These are phyloP conservation scores for Phylloporus rhodoxanthus DNA, from an alignment of 768 basidiomycete species.

Conservation along the genomic window DNA sequence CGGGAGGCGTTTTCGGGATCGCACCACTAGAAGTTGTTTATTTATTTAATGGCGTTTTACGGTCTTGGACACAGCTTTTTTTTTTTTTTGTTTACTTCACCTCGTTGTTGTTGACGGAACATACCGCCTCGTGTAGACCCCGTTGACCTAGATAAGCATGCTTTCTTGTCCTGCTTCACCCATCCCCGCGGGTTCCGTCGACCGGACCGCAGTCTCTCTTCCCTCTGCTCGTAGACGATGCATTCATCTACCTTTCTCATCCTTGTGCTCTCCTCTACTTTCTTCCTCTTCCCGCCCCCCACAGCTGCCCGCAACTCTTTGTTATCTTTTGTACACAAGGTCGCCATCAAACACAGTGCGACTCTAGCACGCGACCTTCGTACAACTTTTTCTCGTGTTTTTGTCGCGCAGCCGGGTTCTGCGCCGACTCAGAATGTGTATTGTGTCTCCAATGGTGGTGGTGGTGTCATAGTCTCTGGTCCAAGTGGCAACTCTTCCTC, in stretches of 20 bases:
- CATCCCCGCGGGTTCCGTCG: conserved; percentile 14
- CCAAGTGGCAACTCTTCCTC: conserved; percentile 19
- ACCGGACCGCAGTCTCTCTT: conserved; percentile 10
- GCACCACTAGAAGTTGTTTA: conserved; percentile 30
- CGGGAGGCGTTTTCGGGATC: conserved; percentile 73
- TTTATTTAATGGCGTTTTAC: conserved; percentile 9
- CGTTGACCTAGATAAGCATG: background rate
- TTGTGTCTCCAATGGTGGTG: conserved; percentile 28
- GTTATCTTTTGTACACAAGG: conserved; percentile 44
- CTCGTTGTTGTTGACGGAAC: too few relatives aligned
- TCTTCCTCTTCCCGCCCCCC: conserved; percentile 21
- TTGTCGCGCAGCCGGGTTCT: conserved; percentile 38
- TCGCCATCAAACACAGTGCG: conserved; percentile 53
- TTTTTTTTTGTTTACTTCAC: background rate
- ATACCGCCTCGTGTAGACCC: background rate
- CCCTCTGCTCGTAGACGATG: conserved; percentile 18
- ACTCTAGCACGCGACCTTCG: conserved; percentile 66
- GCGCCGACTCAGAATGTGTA: conserved; percentile 29
- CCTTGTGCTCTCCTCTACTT: conserved; percentile 25
- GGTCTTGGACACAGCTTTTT: background rate
- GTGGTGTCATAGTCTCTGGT: conserved; percentile 17
- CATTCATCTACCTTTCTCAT: conserved; percentile 24
- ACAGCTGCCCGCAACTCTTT: conserved; percentile 25
- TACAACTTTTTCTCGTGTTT: conserved; percentile 51
- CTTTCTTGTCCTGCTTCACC: background rate